phyloP scores from a whole-genome alignment of 768 basidiomycete species.

The Agrocybe praecox region DNA sequence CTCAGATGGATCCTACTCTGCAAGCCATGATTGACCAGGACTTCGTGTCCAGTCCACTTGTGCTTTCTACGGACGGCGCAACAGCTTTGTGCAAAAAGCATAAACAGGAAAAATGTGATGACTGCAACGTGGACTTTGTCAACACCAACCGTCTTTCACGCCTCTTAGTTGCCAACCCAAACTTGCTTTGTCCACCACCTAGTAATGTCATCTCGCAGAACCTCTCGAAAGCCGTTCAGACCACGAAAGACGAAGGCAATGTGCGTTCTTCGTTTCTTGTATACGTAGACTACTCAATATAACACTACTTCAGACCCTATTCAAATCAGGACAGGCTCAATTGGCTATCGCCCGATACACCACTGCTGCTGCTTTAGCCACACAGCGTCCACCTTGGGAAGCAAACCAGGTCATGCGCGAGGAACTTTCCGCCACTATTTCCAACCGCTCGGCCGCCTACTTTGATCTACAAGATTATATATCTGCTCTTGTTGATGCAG shows the following conservation, averaged over 20 bases:
- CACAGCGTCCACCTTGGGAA: conserved; percentile 90
- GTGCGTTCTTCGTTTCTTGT: conserved; percentile 47
- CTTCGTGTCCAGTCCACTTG: conserved; percentile 60
- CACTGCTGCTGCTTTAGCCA: conserved; percentile 73
- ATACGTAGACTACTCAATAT: conserved; percentile 21
- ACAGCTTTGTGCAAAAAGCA: conserved; percentile 68
- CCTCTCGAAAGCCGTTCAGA: conserved; percentile 71
- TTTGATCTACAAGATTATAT: conserved; percentile 76
- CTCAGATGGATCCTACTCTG: conserved; percentile 67
- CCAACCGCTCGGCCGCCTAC: conserved; percentile 91
- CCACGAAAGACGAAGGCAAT: conserved; percentile 94
- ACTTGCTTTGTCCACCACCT: conserved; percentile 79
- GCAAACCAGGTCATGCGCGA: conserved; percentile 80
- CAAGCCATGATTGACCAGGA: conserved; percentile 80
- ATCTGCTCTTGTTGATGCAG: conserved; percentile 85
- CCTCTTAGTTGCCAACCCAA: conserved; percentile 68
- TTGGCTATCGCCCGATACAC: conserved; percentile 82
- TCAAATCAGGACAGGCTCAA: conserved; percentile 70
- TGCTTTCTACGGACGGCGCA: conserved; percentile 54
- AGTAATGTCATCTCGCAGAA: conserved; percentile 76
- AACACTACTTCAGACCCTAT: conserved; percentile 56
- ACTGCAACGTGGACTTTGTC: conserved; percentile 75
- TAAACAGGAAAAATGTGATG: conserved; percentile 71
- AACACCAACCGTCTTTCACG: conserved; percentile 77
- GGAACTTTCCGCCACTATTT: conserved; percentile 86